These are phyloP conservation scores for Talaromyces funiculosus DNA, from an alignment of 2,329 filamentous ascomycete genomes.

Conservation along the genomic window DNA sequence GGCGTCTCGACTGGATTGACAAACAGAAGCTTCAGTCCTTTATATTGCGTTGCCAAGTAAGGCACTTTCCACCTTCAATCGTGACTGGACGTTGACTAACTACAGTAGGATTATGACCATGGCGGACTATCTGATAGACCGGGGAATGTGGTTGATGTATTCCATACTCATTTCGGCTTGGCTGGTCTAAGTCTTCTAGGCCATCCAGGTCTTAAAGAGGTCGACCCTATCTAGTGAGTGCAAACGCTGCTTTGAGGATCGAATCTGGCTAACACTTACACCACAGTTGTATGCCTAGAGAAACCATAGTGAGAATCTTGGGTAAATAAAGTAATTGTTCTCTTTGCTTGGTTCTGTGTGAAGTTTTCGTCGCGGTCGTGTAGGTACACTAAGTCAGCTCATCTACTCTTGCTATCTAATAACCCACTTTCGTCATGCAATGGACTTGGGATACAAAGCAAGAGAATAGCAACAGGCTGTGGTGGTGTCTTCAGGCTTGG, in stretches of 20 bases:
- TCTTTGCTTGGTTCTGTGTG: neutral
- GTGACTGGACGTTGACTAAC: conserved; percentile 13
- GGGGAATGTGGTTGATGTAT: conserved; percentile 94
- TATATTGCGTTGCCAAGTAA: conserved; percentile 75
- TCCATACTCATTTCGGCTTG: conserved; percentile 86
- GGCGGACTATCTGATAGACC: conserved; percentile 88
- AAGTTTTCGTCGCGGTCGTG: neutral
- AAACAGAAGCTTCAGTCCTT: conserved; percentile 69
- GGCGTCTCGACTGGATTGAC: conserved; percentile 88
- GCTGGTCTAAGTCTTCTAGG: conserved; percentile 80
- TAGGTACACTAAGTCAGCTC: neutral
- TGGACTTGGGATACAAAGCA: conserved; percentile 65
- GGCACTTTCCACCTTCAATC: conserved; percentile 12
- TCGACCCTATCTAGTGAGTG: conserved; percentile 83
- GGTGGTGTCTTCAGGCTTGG: neutral
- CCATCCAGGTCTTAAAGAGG: conserved; percentile 67
- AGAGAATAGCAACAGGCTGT: conserved; percentile 53
- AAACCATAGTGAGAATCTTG: conserved; percentile 56
- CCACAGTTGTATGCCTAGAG: conserved; percentile 63
- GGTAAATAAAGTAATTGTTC: conserved; percentile 25
- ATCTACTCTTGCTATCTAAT: conserved; percentile 64
- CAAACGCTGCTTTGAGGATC: neutral
- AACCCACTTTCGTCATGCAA: conserved; percentile 50
- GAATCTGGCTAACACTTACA: conserved; percentile 17
- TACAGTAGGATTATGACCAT: conserved; percentile 60